These are phyloP conservation scores for Zopfia rhizophila DNA, from an alignment of 2,329 filamentous ascomycete species.

Conservation along the genomic window DNA sequence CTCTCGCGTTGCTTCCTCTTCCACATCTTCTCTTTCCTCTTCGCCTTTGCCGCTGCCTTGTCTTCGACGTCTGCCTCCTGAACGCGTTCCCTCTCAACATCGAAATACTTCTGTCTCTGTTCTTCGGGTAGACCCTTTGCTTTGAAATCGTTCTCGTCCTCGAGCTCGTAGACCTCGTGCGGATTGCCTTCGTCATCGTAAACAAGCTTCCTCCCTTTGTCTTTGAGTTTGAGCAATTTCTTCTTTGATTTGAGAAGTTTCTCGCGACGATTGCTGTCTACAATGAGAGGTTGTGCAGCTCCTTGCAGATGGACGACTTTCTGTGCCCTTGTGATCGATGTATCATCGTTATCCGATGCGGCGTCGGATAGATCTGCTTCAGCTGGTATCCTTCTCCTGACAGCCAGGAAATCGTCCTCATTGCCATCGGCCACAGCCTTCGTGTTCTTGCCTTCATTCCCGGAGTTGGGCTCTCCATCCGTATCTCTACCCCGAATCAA, in stretches of 20 bases:
- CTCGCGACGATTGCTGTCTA: constrained; percentile 95
- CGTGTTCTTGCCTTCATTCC: constrained; percentile 44
- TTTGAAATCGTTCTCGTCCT: constrained; percentile 83
- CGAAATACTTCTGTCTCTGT: constrained; percentile 81
- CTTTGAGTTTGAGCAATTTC: constrained; percentile 89
- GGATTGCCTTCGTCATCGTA: constrained; percentile 93
- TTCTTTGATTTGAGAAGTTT: constrained; percentile 97
- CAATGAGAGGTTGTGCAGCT: constrained; percentile 74
- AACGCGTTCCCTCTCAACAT: constrained; percentile 77
- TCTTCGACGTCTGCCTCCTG: constrained; percentile 81
- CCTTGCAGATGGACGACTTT: constrained; percentile 72
- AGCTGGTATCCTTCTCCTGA: constrained; percentile 86
- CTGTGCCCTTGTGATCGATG: constrained; percentile 57
- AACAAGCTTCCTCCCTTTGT: constrained; percentile 83
- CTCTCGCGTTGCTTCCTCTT: constrained; percentile 75
- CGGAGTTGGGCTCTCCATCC: constrained; percentile 54
- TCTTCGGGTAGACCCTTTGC: constrained; percentile 78
- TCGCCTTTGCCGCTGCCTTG: constrained; percentile 81
- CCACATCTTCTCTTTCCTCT: constrained; percentile 78
- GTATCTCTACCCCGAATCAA: constrained; percentile 73
- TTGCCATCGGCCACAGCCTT: constrained; percentile 62
- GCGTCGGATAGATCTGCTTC: constrained; percentile 65
- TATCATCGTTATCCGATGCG: constrained; percentile 53
- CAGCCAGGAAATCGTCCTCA: constrained; percentile 83
- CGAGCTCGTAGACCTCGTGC: constrained; percentile 87